A percentile compares a stretch with the other conserved stretches of the same genome.
Conservation (phyloP, 257 asterid genomes). For the Nicotiana tomentosiformis region DNA sequence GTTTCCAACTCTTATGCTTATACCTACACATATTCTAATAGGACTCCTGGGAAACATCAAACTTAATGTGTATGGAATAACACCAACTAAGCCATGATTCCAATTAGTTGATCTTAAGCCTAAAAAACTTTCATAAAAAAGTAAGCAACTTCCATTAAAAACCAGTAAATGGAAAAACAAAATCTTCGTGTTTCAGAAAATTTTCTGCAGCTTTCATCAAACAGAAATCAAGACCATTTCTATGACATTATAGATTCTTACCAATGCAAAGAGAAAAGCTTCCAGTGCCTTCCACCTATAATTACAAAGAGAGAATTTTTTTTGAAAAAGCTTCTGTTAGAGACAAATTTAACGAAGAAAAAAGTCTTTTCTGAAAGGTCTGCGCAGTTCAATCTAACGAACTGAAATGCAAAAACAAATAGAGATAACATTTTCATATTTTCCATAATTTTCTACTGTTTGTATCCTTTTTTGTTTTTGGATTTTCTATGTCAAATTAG, state of each 20-base stretch:
- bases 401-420: background rate
- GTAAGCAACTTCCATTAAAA: background rate
- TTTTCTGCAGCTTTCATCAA: background rate
- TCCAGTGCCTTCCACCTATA: background rate
- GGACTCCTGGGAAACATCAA: background rate
- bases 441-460: background rate
- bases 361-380: background rate
- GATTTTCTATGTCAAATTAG: background rate
- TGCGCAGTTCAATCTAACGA: background rate
- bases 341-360: background rate
- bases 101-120: background rate
- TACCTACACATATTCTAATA: background rate
- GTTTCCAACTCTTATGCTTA: background rate
- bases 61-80: background rate
- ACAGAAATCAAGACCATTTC: background rate
- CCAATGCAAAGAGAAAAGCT: background rate
- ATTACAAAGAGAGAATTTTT: background rate
- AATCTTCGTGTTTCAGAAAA: background rate
- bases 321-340: background rate
- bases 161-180: background rate
- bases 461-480: background rate
- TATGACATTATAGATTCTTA: background rate
- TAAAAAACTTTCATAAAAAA: background rate
- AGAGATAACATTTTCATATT: background rate
- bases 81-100: background rate